Base-by-base conservation (phyloP, 2,329 filamentous ascomycete species). In the Monosporascus ibericus region DNA sequence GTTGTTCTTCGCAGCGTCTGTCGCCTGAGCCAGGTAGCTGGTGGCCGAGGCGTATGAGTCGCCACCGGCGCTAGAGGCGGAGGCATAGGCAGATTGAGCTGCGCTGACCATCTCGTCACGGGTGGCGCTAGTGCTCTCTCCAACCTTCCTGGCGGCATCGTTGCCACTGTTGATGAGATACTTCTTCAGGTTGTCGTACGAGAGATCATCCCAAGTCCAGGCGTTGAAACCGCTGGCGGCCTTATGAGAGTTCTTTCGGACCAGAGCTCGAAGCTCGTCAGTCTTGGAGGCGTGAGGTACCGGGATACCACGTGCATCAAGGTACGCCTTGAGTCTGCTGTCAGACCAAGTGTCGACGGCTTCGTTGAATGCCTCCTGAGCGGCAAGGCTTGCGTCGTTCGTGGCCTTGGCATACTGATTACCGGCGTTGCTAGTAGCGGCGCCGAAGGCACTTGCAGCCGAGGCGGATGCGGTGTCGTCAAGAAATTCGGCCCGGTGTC, bases 171-270 rank as follows among this genome's bases (percentile, higher is more conserved):
- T 72, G 5, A 64, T 62, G 9, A 86, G 72, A 54, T 83, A 84
- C 2, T 72, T 66, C 75, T 84, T 85, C 47, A 92, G 70, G 63
- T 88, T 87, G 3, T 90, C 85, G 49, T 79, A 76, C 39, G 82
- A 87, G 70, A 87, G 84, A 56, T 90, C 89, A 59, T 92, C 87
- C 66, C 90, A 91, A 17, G 85, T 90, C 87, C 88, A 92, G 3
- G 85, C 81, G 54, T 75, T 86, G 74, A 81, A 89, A 18, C 82
- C 84, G 47, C 76, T 76, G 8, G 83, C 77, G 47, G 85, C 86
- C 71, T 87, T 86, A 72, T 91, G 84, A 25, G 81, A 75, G 66
- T 90, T 76, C 63, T 87, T 81, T 60, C 88, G 82, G n/a, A 90
- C 89, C 53, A 86, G 76, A 27, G 87, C 86, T 39, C 88, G 74